phyloP scores from a whole-genome alignment of 2,329 filamentous ascomycete species.

The Beauveria sp. region DNA sequence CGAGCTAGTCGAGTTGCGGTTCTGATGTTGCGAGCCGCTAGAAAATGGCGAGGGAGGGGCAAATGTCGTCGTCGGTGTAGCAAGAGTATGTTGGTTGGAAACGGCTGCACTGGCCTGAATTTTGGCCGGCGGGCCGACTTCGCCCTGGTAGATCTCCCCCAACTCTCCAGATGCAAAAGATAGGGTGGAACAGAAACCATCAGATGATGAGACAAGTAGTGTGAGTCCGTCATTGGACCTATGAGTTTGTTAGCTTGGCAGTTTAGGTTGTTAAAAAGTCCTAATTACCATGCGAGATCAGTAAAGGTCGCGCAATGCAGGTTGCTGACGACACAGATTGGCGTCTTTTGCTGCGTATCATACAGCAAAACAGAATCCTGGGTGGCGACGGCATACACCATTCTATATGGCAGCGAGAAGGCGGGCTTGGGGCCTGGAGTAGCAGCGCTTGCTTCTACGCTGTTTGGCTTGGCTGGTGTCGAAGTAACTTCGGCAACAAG shows the following conservation, averaged over 20 bases:
- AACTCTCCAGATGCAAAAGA: constrained; percentile 80
- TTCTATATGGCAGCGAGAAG: constrained; percentile 83
- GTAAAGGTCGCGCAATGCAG: constrained; percentile 96
- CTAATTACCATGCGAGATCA: constrained; percentile 79
- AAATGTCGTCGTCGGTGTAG: constrained; percentile 60
- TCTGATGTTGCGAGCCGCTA: constrained; percentile 40
- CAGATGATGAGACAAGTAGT: constrained; percentile 91
- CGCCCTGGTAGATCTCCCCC: constrained; percentile 70
- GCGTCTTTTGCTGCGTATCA: constrained; percentile 93
- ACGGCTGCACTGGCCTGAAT: constrained; percentile 32
- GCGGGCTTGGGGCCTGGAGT: constrained; percentile 57
- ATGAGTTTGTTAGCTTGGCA: constrained; percentile 21
- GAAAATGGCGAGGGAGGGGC: constrained; percentile 54
- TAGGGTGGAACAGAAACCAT: constrained; percentile 92
- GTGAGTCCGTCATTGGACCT: constrained; percentile 45
- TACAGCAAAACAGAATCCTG: constrained; percentile 93
- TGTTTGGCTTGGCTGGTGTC: constrained; percentile 44
- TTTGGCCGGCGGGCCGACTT: constrained; percentile 42
- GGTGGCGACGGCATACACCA: constrained; percentile 94
- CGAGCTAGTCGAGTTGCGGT: constrained; percentile 51
- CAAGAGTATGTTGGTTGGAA: constrained; percentile 58
- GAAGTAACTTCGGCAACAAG: constrained; percentile 41
- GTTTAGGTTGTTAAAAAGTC: background rate
- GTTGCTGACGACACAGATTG: constrained; percentile 91
- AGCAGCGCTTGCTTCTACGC: constrained; percentile 37